Evolutionary conservation across 148 eudicot species (phyloP), one percentile per base, ranked within the genome.

Genomic region (Spergularia marina): DNA sequence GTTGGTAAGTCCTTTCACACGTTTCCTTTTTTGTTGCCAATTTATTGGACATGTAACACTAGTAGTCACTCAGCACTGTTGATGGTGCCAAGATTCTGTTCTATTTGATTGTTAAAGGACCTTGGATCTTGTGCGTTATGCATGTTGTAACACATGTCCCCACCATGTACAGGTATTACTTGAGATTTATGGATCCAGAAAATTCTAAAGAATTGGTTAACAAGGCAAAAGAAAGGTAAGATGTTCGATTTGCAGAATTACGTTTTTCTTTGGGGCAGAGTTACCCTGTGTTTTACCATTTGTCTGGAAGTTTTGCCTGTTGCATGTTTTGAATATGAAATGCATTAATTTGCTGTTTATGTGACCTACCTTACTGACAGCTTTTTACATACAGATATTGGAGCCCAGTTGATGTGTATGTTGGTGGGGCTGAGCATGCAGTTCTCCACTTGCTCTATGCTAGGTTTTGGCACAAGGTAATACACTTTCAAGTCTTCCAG

Each of bases 361-460:
- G 71, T 10, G 74, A 51, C 66, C 67, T 57, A 62, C 68, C 65
- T 71, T 71, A 44, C 60, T 59, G 39, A 47, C 8, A 15, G 34
- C 39, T 7, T 71, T 69, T 49, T 40, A 62, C 73, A 52, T 84
- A 59, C 87, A 95, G 99, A 83, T 95, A 95, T 77, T 95, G 99
- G 99, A 58, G 99, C 82, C 98, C 94, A 64, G 99, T 95, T 81
- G 99, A 95, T 91, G 91, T 95, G 21, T 95, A 95, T 77, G 99
- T 95, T 80, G 99, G 98, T 80, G 99, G 99, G 72, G 97, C 99
- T 78, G 97, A 95, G 83, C 99, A 95, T 88, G 99, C 99, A 66
- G 99, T 95, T 82, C 96, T 95, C 85, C 97, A 95, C 84, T 87
- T 95, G 61, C 97, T 95, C 67, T 95, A 95, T 85, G 86, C 99